Conservation (phyloP, 2,329 filamentous ascomycete species). For the Scytalidium sp. region DNA sequence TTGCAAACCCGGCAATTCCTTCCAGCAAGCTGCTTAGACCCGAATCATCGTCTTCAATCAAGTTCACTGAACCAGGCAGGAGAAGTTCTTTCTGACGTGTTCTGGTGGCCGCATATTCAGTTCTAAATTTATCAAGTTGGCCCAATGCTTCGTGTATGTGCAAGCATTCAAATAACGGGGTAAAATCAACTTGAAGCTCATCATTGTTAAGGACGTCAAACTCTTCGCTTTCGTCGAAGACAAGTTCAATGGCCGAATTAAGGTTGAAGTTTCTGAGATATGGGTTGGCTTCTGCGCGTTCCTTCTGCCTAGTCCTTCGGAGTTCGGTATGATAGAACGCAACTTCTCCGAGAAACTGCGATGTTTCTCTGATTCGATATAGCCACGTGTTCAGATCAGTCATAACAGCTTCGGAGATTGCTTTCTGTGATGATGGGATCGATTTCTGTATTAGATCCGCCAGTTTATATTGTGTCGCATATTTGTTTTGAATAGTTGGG, state of each 20-base stretch:
- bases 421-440: constrained; percentile 85
- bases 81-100: constrained; percentile 89
- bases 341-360: constrained; percentile 92
- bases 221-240: constrained; percentile 92
- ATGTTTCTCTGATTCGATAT: constrained; percentile 90
- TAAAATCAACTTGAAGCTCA: constrained; percentile 91
- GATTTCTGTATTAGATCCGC: constrained; percentile 95
- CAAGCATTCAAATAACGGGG: constrained; percentile 87
- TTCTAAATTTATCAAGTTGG: constrained; percentile 85
- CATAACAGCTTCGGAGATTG: constrained; percentile 96
- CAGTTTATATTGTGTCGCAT: constrained; percentile 90
- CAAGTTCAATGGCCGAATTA: constrained; percentile 93
- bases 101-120: constrained; percentile 88
- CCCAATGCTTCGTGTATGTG: constrained; percentile 96
- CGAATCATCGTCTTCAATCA: constrained; percentile 79
- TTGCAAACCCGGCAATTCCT: constrained; percentile 92
- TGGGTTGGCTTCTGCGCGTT: constrained; percentile 71
- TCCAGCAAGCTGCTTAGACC: constrained; percentile 89
- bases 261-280: constrained; percentile 83
- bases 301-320: constrained; percentile 76
- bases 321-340: constrained; percentile 95
- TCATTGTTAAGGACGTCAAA: constrained; percentile 96
- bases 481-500: constrained; percentile 70
- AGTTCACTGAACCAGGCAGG: constrained; percentile 70
- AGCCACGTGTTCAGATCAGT: constrained; percentile 95